Percentiles rank a stretch among this genome's conserved stretches.
Evolutionary conservation across 305 asterid species (phyloP).

Genomic region (Solanum hybrid): DNA sequence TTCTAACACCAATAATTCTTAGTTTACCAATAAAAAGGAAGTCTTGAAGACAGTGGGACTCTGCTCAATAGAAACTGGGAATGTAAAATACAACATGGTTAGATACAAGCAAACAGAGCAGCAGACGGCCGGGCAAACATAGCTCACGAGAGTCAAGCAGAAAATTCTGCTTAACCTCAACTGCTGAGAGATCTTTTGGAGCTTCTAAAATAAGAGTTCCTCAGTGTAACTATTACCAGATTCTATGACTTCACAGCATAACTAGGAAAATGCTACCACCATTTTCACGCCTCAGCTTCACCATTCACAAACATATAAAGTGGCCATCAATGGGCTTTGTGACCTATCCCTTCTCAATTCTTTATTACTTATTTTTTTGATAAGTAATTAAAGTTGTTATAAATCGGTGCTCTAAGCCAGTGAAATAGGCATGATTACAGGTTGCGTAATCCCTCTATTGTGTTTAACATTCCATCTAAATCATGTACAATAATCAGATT

Average conservation of each 20-base stretch:
- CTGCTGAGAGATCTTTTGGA: not conserved
- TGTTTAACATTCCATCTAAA: not conserved
- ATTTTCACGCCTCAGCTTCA: not conserved
- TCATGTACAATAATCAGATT: not conserved
- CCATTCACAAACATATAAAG: not conserved
- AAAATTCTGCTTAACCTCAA: not conserved
- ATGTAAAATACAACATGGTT: not conserved
- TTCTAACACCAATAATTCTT: not conserved
- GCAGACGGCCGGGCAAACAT: not conserved
- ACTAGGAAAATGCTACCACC: not conserved
- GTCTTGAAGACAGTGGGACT: not conserved
- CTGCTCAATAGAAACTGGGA: not conserved
- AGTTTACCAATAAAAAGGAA: not conserved
- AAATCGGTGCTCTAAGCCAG: not conserved
- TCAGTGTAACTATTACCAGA: not conserved
- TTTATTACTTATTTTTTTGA: not conserved
- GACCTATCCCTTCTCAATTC: not conserved
- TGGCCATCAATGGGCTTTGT: not conserved
- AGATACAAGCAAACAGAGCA: not conserved
- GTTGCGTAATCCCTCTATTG: not conserved
- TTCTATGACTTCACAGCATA: not conserved
- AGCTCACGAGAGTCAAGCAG: not conserved
- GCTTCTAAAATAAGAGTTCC: not conserved
- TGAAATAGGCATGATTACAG: not conserved
- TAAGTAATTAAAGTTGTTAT: not conserved